A percentile compares a stretch with the other conserved stretches of the same genome.
Evolutionary conservation across 495 filamentous ascomycete genomes (phyloP).

Genomic region (Geopyxis carbonaria): DNA sequence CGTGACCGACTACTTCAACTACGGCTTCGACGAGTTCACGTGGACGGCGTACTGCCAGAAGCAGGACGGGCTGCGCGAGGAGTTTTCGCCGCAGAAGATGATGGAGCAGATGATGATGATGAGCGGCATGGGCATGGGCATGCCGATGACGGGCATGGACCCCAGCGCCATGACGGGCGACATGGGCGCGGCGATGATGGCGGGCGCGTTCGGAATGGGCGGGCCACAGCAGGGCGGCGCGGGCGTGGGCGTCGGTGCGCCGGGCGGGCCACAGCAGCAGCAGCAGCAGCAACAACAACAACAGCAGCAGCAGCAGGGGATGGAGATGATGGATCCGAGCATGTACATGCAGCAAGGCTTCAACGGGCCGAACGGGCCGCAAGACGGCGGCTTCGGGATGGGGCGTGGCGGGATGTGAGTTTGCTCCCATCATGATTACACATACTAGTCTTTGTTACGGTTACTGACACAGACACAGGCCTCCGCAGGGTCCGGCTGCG

Average conservation of each 20-base stretch:
- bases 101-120: slow-evolving; percentile 80
- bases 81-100: slow-evolving; percentile 63
- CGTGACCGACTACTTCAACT: slow-evolving; percentile 95
- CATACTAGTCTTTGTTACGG: slow-evolving; percentile 15
- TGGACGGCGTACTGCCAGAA: slow-evolving; percentile 91
- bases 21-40: slow-evolving; percentile 98
- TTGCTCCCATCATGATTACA: slow-evolving; percentile 6
- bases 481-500: slow-evolving; percentile 32
- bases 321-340: slow-evolving; percentile 59
- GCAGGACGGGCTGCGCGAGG: slow-evolving; percentile 58
- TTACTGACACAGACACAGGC: slow-evolving; percentile 8
- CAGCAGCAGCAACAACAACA: too few species aligned
- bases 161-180: slow-evolving; percentile 26
- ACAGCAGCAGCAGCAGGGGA: too few species aligned
- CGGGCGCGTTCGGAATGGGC: slow-evolving; percentile 9
- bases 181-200: slow-evolving; percentile 19
- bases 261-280: too few species aligned
- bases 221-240: slow-evolving; percentile 23
- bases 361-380: slow-evolving; percentile 35
- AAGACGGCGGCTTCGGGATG: slow-evolving; percentile 23
- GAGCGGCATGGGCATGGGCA: slow-evolving; percentile 48
- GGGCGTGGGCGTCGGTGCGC: slow-evolving; percentile 20
- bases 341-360: slow-evolving; percentile 50
- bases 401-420: slow-evolving; percentile 29
- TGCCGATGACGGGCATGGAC: slow-evolving; percentile 51